Evolutionary conservation across 177 flowering plant genomes (phyloP), one percentile per base, ranked within the genome.

Genomic region (Tripterygium wilfordii): DNA sequence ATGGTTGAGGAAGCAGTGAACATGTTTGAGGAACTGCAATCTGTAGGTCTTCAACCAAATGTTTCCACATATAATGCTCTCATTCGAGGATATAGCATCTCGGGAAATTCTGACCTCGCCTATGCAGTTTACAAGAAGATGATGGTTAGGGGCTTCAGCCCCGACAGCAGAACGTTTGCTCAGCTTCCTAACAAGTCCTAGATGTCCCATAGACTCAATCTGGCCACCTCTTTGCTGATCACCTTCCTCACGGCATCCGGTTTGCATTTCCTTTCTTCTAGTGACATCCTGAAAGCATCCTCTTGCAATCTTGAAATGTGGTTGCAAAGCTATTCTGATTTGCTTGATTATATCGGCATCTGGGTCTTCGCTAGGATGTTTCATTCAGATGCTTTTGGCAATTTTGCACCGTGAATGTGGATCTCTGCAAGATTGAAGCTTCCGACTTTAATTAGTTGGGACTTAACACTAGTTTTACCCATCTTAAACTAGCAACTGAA

Each of bases 51-150:
- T 57, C 73, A 84, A 64, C 95, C 99, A 12, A 72, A 75, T 63
- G 95, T 84, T 25, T 79, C 69, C 49, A 94, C 99, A 2, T 89
- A 82, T 56, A 94, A 94, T 69, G 83, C 92, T 50, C 85, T 94
- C 19, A 85, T 94, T 59, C 72, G 86, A 53, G 96, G 78, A 35
- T 75, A 82, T 51, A 77, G 81, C 47, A 44, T 65, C 42, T 78
- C 95, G 0, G 95, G 84, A 13, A 59, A 89, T 51, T 50, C 76
- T 21, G 92, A 87, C 10, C 45, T 36, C 49, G 97, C 99, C 24
- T 88, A 80, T 60, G 79, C 78, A 36, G 71, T 81, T 12, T 89
- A 80, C 65, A 65, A 79, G 71, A 76, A 70, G 67, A 94, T 89
- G 96, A 73, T 87, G 85, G 65, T 60, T 32, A 85, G 78, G 24